Conservation (phyloP, 1,284 basidiomycete genomes). For the Cryptococcus depauperatus region DNA sequence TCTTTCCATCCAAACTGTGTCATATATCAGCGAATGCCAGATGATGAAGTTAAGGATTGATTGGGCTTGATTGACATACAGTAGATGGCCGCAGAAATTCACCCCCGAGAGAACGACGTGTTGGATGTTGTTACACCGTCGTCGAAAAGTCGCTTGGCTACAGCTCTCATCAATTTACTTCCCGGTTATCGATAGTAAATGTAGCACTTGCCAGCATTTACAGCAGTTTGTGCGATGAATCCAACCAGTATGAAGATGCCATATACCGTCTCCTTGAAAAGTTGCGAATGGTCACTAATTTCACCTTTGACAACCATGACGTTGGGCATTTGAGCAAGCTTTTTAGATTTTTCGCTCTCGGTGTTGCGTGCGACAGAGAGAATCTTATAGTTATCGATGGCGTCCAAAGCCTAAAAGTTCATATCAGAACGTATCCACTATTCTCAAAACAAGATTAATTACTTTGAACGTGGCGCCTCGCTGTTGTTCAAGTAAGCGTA, state of each 20-base stretch:
- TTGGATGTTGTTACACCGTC: slow-evolving; percentile 7
- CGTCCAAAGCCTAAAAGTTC: slow-evolving; percentile 5
- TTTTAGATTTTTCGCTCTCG: not conserved
- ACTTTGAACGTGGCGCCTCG: slow-evolving; percentile 11
- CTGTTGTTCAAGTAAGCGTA: no score
- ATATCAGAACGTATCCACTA: not conserved
- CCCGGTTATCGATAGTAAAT: no score
- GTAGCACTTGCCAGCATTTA: no score
- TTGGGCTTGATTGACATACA: not conserved
- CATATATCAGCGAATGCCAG: not conserved
- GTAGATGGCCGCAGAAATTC: slow-evolving; percentile 5
- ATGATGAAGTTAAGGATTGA: no score
- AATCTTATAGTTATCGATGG: slow-evolving; percentile 5
- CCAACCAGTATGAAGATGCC: slow-evolving; percentile 7
- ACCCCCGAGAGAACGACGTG: slow-evolving; percentile 11
- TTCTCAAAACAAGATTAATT: slow-evolving; percentile 2
- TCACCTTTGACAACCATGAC: slow-evolving; percentile 4
- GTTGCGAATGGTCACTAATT: slow-evolving; percentile 5
- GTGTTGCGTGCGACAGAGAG: slow-evolving; percentile 6
- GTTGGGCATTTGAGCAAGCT: not conserved
- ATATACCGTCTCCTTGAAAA: slow-evolving; percentile 10
- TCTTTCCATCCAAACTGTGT: slow-evolving; percentile 9
- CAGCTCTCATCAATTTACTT: not conserved
- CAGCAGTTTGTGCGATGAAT: not conserved
- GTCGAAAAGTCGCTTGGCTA: slow-evolving; percentile 4